Percentiles rank a stretch among this genome's conserved stretches.
phyloP scores from a whole-genome alignment of 2,329 filamentous ascomycete species.

The Myriosclerotinia duriaeana region DNA sequence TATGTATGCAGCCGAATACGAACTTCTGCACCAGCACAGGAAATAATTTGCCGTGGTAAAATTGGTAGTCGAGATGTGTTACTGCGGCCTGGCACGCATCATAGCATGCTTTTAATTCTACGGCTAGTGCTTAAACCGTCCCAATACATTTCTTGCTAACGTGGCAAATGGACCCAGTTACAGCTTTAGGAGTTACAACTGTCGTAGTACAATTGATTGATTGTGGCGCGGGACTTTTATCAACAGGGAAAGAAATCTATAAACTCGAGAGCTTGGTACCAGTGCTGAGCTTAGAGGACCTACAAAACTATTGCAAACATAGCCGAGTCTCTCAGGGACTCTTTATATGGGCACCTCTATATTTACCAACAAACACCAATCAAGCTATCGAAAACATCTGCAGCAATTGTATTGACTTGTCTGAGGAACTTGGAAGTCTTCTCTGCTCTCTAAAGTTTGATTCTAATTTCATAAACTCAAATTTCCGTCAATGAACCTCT shows the following conservation, averaged over 20 bases:
- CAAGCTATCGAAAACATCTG: background rate
- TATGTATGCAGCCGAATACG: no score
- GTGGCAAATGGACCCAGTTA: background rate
- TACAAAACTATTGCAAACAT: constrained; percentile 1
- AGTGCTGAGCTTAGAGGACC: background rate
- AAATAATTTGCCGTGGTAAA: no score
- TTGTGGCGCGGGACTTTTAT: background rate
- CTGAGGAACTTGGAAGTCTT: background rate
- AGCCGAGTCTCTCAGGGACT: background rate
- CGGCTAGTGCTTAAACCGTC: background rate
- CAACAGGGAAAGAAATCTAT: background rate
- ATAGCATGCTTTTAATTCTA: background rate
- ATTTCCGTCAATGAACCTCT: constrained; percentile 20
- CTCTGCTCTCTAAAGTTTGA: background rate
- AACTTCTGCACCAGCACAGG: no score
- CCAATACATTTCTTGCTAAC: background rate
- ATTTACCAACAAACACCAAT: background rate
- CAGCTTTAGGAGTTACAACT: background rate
- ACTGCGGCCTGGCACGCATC: background rate
- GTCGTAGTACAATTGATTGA: constrained; percentile 1
- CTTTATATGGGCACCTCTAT: background rate
- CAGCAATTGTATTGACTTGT: constrained; percentile 2
- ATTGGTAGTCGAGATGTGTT: background rate
- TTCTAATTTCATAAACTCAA: background rate
- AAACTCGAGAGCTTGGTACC: background rate